A percentile compares a stretch with the other conserved stretches of the same genome.
Evolutionary conservation across 768 basidiomycete species (phyloP).

Genomic region (Neoboletus subvelutipes): DNA sequence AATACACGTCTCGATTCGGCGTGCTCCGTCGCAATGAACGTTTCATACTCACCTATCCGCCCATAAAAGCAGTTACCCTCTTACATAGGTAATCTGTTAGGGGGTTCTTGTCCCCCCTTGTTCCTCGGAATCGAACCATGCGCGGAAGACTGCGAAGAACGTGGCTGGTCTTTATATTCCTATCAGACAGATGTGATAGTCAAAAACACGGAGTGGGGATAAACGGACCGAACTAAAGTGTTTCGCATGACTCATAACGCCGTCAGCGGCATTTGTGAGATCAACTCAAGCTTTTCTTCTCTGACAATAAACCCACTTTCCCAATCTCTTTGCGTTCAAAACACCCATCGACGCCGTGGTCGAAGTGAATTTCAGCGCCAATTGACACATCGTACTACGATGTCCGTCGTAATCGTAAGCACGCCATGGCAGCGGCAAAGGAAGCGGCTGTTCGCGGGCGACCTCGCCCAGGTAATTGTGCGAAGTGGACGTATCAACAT

Average conservation of each 20-base stretch:
- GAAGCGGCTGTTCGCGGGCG: conserved; percentile 18
- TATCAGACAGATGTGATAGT: conserved; percentile 5
- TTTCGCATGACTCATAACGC: conserved; percentile 20
- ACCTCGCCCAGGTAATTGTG: conserved; percentile 24
- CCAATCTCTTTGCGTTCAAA: conserved; percentile 15
- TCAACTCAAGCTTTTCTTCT: conserved; percentile 12
- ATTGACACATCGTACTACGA: conserved; percentile 24
- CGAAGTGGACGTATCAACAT: conserved; percentile 10
- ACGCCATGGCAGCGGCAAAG: conserved; percentile 11
- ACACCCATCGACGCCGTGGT: conserved; percentile 17
- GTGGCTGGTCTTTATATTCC: conserved; percentile 17
- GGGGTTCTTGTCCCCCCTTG: conserved; percentile 19
- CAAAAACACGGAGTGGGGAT: background rate
- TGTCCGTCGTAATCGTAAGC: conserved; percentile 28
- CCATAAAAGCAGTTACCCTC: conserved; percentile 14
- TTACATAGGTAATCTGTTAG: conserved; percentile 13
- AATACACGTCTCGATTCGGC: conserved; percentile 13
- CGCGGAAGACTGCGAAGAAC: conserved; percentile 23
- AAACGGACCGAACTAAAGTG: conserved; percentile 19
- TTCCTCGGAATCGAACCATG: conserved; percentile 21
- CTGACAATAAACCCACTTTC: conserved; percentile 14
- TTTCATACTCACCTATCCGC: conserved; percentile 19
- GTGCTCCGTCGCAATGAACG: background rate
- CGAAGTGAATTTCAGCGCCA: conserved; percentile 20
- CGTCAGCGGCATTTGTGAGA: conserved; percentile 28